Evolutionary conservation across 1,139 yeast species (phyloP), one percentile per base, ranked within the genome.

Genomic region (Blastobotrys capitulatus): DNA sequence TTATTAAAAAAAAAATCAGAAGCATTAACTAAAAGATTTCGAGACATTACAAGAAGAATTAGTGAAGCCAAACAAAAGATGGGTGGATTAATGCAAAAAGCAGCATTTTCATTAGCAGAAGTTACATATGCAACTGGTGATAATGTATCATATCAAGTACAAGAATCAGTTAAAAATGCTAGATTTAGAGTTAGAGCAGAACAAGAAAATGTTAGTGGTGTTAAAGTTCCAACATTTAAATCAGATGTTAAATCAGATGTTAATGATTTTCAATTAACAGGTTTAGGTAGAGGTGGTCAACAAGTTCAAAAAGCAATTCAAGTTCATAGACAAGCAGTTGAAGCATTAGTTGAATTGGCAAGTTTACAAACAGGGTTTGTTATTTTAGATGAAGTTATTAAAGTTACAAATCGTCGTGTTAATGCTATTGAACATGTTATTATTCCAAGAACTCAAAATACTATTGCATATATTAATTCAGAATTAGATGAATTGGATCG

Each of bases 391-490:
- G 98, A 92, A 67, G 98, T 92, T 52, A 92, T 92, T 68, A 92
- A 92, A 71, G 96, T 92, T 49, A 92, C 98, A 51, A 92, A 92
- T 70, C 81, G 98, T 73, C 86, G 98, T 77, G 98, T 92, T 61
- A 92, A 92, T 69, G 97, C 98, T 58, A 92, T 92, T 71, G 98
- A 92, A 73, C 97, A 92, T 67, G 97, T 92, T 47, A 90, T 92
- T 62, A 92, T 92, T 53, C 98, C 98, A 55, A 80, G 97, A 70
- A 90, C 97, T 1, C 97, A 92, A 69, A 92, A 92, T 69, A 92
- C 98, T 34, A 92, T 92, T 62, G 79, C 86, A 38, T 65, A 92
- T 69, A 92, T 92, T 73, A 89, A 89, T 69, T 87, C 96, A 29
- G 98, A 92, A 68, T 78, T 92, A 67, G 98, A 92, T 69, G 98